Evolutionary conservation across 1,284 basidiomycete species (phyloP), one percentile per base, ranked within the genome.

Genomic region (Tausonia pullulans): DNA sequence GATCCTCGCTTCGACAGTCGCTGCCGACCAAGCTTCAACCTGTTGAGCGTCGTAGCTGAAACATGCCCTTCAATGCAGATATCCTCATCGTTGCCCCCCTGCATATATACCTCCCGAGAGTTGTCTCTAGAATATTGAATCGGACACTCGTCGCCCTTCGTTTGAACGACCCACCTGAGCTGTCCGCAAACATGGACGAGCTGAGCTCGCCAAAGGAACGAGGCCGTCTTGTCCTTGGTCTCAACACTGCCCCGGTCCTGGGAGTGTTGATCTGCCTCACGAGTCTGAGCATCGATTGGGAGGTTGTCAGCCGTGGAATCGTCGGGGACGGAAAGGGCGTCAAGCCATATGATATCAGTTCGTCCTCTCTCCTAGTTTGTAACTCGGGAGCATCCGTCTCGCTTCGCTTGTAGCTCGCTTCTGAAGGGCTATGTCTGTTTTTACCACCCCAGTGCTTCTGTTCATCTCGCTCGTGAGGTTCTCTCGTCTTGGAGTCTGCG

Each of bases 261-360:
- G 86, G 87, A 1, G 90, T 94, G 8, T 78, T 88, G 0, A 73
- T 95, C 46, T 79, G 96, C 11, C 85, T 92, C 70, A 87, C 87
- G 0, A 81, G 84, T 0, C 83, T 84, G 61, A 87, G 86, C 65
- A 83, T 96, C 27, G 81, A 85, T 64, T 80, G 84, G 0, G 68
- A 71, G 0, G 86, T 79, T 74, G 73, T 95, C 41, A 80, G 84
- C 5, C 77, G 82, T 63, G 93, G 93, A 10, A 81, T 82, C 51
- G 79, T 80, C 0, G 77, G 77, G 3, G 87, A 87, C 27, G 78
- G 81, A 0, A 86, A 86, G 58, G 87, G 87, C 3, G 83, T 97
- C 51, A 83, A 89, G 69, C 94, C 95, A 0, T 90, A 94, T 71
- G 91, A 96, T 74, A 92, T 98, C 67, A 83, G 83, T 82, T 65